Evolutionary conservation across 2,329 filamentous ascomycete genomes (phyloP).

Genomic region (Aspergillus awamori): DNA sequence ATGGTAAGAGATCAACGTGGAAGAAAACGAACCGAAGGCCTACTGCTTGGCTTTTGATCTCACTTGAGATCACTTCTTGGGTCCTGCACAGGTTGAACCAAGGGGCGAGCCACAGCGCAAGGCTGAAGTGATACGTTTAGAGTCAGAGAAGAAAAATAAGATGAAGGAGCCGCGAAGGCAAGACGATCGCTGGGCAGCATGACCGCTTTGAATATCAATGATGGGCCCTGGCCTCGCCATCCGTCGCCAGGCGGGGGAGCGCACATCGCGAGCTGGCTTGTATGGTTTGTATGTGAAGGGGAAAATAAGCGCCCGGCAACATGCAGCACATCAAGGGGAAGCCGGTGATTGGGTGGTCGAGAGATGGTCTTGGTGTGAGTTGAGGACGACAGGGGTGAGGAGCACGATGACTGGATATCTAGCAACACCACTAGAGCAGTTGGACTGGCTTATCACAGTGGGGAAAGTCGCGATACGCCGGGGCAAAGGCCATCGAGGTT

Average conservation of each 20-base stretch:
- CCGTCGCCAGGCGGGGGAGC: conserved; percentile 18
- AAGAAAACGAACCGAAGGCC: not conserved
- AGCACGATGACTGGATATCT: conserved; percentile 30
- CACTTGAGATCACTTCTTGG: conserved; percentile 24
- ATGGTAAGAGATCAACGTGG: not conserved
- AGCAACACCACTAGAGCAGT: conserved; percentile 25
- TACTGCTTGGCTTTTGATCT: not conserved
- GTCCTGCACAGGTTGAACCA: conserved; percentile 34
- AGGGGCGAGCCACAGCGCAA: conserved; percentile 23
- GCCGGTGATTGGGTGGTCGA: conserved; percentile 21
- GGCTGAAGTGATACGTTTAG: conserved; percentile 25
- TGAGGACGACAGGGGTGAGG: conserved; percentile 10
- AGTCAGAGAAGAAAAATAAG: conserved; percentile 21
- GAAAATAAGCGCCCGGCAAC: conserved; percentile 36
- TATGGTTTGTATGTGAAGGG: conserved; percentile 21
- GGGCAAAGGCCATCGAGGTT: conserved; percentile 13
- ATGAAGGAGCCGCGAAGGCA: conserved; percentile 21
- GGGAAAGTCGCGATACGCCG: conserved; percentile 20
- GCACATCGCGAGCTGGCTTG: conserved; percentile 14
- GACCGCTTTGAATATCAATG: conserved; percentile 36
- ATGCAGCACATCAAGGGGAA: conserved; percentile 19
- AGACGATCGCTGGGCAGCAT: conserved; percentile 14
- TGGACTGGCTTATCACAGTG: conserved; percentile 39
- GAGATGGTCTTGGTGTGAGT: conserved; percentile 2
- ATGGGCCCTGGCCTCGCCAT: conserved; percentile 22